Evolutionary conservation across 176 grass and related monocot species (phyloP), one percentile per base, ranked within the genome.

Genomic region (Ampelocalamus luodianensis): DNA sequence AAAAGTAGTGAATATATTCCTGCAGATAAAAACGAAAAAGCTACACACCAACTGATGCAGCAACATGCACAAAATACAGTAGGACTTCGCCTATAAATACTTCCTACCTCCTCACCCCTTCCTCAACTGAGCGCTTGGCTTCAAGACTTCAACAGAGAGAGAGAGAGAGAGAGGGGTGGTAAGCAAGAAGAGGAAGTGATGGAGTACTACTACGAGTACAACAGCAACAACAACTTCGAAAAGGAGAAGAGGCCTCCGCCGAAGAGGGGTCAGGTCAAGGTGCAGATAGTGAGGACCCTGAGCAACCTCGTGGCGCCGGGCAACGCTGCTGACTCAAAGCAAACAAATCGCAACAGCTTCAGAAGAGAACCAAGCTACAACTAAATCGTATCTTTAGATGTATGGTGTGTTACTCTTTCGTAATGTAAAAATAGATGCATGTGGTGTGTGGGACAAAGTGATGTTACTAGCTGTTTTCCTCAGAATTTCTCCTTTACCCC

Each of bases 161-260:
- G n/a, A n/a, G n/a, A n/a, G n/a, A n/a, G n/a, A n/a, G n/a, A n/a
- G n/a, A n/a, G n/a, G n/a, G 65, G 4, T 16, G 5, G 15, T 17
- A 51, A 51, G 49, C 5, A 27, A 69, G 40, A 60, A 68, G 49
- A 45, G 34, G 16, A 27, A 32, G 40, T 0, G 2, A 85, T 85
- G 88, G 88, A 90, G 78, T 46, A 38, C 54, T 67, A 20, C 77
- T 81, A 43, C 78, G 54, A 86, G 62, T 56, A 55, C 77, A 77
- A 10, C n/a, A 54, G 55, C 83, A 43, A 10, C 42, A 65, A 54
- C 72, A 17, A 17, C 49, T 70, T 42, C 73, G 66, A 2, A 24
- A 90, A 90, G 79, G 73, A 90, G 88, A 90, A 66, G 79, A 90
- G 88, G 79, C 83, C 64, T 36, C 79, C 79, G 55, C 65, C 45